A percentile compares a stretch with the other conserved stretches of the same genome.
Conservation (phyloP, 352 stramenopile genomes). For the Globisporangium splendens region DNA sequence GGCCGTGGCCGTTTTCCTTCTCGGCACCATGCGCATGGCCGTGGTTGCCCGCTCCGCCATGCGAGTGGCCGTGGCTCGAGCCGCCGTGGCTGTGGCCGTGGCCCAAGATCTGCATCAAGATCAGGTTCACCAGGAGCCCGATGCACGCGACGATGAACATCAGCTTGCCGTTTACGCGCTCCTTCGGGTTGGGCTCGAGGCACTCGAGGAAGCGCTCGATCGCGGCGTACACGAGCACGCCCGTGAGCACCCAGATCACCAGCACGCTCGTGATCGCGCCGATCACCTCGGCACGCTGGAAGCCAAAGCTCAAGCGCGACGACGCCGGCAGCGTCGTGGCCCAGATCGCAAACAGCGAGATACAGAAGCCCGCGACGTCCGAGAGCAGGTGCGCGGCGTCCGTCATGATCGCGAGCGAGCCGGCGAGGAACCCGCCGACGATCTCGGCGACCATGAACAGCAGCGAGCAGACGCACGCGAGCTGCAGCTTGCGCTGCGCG, state of each 20-base stretch:
- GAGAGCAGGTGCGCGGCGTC: slow-evolving; percentile 77
- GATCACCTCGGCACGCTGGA: slow-evolving; percentile 93
- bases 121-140: slow-evolving; percentile 95
- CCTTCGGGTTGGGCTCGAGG: slow-evolving; percentile 65
- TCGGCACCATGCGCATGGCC: neutral
- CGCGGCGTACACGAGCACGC: slow-evolving; percentile 92
- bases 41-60: slow-evolving; percentile 14
- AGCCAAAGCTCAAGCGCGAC: slow-evolving; percentile 90
- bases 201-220: slow-evolving; percentile 85
- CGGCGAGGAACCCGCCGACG: slow-evolving; percentile 90
- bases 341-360: slow-evolving; percentile 77
- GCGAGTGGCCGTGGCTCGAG: slow-evolving; percentile 32
- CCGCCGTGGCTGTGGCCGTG: slow-evolving; percentile 59
- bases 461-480: slow-evolving; percentile 75
- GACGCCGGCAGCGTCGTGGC: slow-evolving; percentile 63
- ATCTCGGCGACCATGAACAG: slow-evolving; percentile 95
- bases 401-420: slow-evolving; percentile 94
- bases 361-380: slow-evolving; percentile 70
- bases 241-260: slow-evolving; percentile 92
- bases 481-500: slow-evolving; percentile 64
- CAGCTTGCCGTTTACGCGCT: slow-evolving; percentile 92
- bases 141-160: slow-evolving; percentile 96
- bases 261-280: slow-evolving; percentile 92
- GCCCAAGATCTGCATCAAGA: slow-evolving; percentile 92
- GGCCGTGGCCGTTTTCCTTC: slow-evolving; percentile 19